Base-by-base conservation (phyloP, 352 stramenopile species). In the Globisporangium apiculatum region DNA sequence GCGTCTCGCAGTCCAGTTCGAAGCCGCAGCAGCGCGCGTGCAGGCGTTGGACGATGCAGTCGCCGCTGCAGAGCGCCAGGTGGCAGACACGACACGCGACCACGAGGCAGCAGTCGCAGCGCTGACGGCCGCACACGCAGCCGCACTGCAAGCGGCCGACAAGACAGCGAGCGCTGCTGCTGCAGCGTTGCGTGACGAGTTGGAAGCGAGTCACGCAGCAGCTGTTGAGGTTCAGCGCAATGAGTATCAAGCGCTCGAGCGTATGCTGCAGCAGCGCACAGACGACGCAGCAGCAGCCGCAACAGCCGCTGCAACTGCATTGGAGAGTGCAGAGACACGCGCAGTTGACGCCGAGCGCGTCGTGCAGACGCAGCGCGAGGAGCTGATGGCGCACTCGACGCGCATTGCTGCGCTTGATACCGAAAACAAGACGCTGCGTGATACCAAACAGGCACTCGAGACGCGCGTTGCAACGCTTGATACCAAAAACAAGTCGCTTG, bases 321-420 rank as follows among this genome's bases (percentile, higher is more conserved):
- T 31, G 24, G 24, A 31, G 24, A 31, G 2, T 31, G 24, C 24
- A 31, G 24, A 31, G 24, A 31, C 24, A 31, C 41, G 8, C 41
- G 41, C 17, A 62, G 57, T 31, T 61, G 61, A 24, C 50, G 71
- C 42, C 60, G 76, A 55, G 72, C 18, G 49, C 9, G 60, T 56
- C 2, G 52, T 81, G 18, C 18, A 72, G 35, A 55, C 68, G 31
- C 67, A 71, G 37, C 35, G 72, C 5, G 53, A 60, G 14, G 62
- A 75, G 45, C 45, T 49, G 5, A 24, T 31, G 17, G 45, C 45
- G 45, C 36, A 35, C 9, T 14, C n/a, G 5, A 31, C 45, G 45
- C 18, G 45, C 45, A 31, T 7, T 2, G 45, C n/a, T 0, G 45
- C 17, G 45, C n/a, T 49, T 5, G 58, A 66, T 41, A 7, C 15